phyloP scores from a whole-genome alignment of 768 basidiomycete species.

The Xanthoconium purpureum region DNA sequence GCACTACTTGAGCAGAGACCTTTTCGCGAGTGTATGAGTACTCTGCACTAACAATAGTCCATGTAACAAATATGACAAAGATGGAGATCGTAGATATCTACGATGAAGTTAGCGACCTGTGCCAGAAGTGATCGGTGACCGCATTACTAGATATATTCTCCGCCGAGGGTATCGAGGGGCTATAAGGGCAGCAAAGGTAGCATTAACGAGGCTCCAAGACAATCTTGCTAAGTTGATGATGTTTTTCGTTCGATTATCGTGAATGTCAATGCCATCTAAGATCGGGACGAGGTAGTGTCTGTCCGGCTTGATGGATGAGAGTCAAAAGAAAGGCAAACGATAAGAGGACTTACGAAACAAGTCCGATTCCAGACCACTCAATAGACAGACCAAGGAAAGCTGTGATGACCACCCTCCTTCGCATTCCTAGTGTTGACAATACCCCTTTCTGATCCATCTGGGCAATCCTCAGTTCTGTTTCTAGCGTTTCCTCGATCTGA shows the following conservation, averaged over 20 bases:
- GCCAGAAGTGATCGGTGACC: no score
- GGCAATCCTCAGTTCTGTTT: slow-evolving; percentile 18
- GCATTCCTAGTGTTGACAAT: slow-evolving; percentile 13
- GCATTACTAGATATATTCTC: no score
- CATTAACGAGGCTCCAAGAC: slow-evolving; percentile 2
- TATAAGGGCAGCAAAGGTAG: neutral
- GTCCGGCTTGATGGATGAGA: no score
- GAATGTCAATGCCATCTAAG: slow-evolving; percentile 4
- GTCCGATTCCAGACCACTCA: slow-evolving; percentile 9
- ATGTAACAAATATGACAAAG: neutral
- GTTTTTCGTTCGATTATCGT: no score
- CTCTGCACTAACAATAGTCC: slow-evolving; percentile 5
- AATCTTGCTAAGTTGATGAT: neutral
- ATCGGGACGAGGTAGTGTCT: neutral
- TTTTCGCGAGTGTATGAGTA: neutral
- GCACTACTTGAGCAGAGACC: neutral
- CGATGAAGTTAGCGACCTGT: neutral
- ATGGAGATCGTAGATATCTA: neutral
- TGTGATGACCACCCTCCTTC: slow-evolving; percentile 11
- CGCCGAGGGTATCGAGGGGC: no score
- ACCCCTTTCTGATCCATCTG: neutral
- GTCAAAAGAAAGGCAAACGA: no score
- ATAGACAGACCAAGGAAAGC: slow-evolving; percentile 11
- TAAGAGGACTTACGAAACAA: neutral
- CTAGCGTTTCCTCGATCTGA: slow-evolving; percentile 53